Percentiles rank a stretch among this genome's conserved stretches.
Evolutionary conservation across 2,329 filamentous ascomycete genomes (phyloP).

Genomic region (Phialophora chinensis): DNA sequence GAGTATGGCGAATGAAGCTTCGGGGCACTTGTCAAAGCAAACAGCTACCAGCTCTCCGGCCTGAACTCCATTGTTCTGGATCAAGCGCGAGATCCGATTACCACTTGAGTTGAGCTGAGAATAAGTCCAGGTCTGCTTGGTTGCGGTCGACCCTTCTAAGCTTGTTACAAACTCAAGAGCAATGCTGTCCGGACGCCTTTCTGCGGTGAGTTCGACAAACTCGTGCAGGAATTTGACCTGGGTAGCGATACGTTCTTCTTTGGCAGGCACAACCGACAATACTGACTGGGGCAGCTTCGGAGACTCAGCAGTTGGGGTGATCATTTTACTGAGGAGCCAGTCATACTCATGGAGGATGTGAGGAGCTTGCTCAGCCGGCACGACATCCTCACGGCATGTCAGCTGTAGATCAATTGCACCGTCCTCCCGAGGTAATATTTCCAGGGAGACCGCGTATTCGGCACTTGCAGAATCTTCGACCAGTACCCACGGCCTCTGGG

Average conservation of each 20-base stretch:
- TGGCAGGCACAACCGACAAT: slow-evolving; percentile 69
- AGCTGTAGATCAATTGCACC: slow-evolving; percentile 66
- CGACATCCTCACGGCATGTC: slow-evolving; percentile 67
- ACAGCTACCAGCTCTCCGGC: slow-evolving; percentile 72
- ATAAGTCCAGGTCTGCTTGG: slow-evolving; percentile 73
- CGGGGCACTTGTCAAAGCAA: slow-evolving; percentile 83
- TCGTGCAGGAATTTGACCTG: slow-evolving; percentile 71
- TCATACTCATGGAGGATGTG: slow-evolving; percentile 33
- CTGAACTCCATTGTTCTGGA: slow-evolving; percentile 57
- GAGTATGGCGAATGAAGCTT: slow-evolving; percentile 81
- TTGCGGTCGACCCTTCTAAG: slow-evolving; percentile 55
- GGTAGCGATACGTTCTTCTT: slow-evolving; percentile 62
- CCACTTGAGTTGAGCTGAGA: slow-evolving; percentile 71
- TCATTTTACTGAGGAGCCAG: slow-evolving; percentile 34
- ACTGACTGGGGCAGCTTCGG: slow-evolving; percentile 3
- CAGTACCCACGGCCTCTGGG: slow-evolving; percentile 61
- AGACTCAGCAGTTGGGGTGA: slow-evolving; percentile 7
- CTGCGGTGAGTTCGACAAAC: slow-evolving; percentile 72
- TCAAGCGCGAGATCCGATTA: slow-evolving; percentile 72
- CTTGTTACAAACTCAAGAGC: slow-evolving; percentile 77
- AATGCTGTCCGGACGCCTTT: slow-evolving; percentile 60
- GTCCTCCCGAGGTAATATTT: slow-evolving; percentile 66
- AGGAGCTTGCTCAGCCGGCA: slow-evolving; percentile 60
- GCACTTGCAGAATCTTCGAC: slow-evolving; percentile 65
- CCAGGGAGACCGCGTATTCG: slow-evolving; percentile 77